These are phyloP conservation scores for Plasmodium malariae DNA, from an alignment of 169 alveolate species.

Conservation along the genomic window DNA sequence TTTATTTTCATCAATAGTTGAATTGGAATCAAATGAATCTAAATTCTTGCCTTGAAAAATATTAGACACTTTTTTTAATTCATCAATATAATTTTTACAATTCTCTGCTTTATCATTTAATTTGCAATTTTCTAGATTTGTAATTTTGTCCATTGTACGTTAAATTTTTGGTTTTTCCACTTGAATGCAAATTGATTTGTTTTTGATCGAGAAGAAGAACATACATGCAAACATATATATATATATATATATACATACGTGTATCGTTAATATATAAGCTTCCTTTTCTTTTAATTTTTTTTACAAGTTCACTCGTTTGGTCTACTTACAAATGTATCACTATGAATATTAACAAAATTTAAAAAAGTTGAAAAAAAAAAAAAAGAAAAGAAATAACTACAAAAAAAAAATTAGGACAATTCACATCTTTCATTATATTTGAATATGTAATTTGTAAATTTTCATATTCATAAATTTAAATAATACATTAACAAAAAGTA, in stretches of 20 bases:
- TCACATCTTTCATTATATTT: background rate
- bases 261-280: background rate
- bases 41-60: slow-evolving; percentile 16
- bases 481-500: too few species aligned
- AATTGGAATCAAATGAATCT: slow-evolving; percentile 55
- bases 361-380: too few species aligned
- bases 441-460: background rate
- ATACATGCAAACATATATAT: background rate
- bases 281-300: background rate
- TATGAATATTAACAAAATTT: too few species aligned
- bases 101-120: slow-evolving; percentile 6
- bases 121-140: background rate
- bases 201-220: background rate
- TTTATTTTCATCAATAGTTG: slow-evolving; percentile 70
- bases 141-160: slow-evolving; percentile 4
- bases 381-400: background rate
- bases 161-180: background rate
- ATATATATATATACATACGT: slow-evolving; percentile 3
- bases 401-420: too few species aligned
- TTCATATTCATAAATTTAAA: background rate
- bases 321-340: too few species aligned
- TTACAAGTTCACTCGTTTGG: too few species aligned
- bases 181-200: background rate
- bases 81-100: slow-evolving; percentile 43
- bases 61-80: slow-evolving; percentile 14